Evolutionary conservation across 2,329 filamentous ascomycete species (phyloP), one percentile per base, ranked within the genome.

Genomic region (Colletotrichum chrysophilum): DNA sequence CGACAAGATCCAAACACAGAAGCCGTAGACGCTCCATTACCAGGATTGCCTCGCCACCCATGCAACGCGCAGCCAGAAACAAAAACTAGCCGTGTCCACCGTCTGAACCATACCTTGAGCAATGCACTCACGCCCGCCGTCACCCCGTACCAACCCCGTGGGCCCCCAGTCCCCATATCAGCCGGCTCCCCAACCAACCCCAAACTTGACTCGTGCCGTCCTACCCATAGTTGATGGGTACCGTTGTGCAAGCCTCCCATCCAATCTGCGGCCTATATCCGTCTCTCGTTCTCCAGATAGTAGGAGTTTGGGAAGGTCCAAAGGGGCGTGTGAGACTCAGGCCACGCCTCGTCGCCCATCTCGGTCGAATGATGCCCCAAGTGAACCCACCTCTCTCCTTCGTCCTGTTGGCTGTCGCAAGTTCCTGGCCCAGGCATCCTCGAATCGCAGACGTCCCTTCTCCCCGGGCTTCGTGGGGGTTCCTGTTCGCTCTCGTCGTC

Each of bases 311-410:
- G 61, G 12, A 58, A 65, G 61, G 52, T 14, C 32, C 48, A 28
- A 56, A 24, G 55, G 61, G 69, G 55, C 34, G 60, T 18, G 55
- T 21, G 32, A 52, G 36, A 48, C 55, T 30, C 62, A 9, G 52
- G 43, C 30, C 64, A 64, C 69, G 43, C 70, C 56, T 56, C 60
- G 34, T 52, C 56, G 60, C 61, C 68, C 72, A 38, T n/a, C 21
- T 73, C 73, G 73, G 73, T 68, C 21, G 56, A 68, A 75, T 68
- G 62, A 73, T 68, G 64, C 26, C 69, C 69, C 73, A 72, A 68
- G 32, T 55, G 55, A 58, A 36, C 56, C 62, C 73, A 48, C 61
- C 36, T 30, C 28, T 34, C 9, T 26, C 30, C 30, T 34, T 61
- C 24, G 7, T 48, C 26, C 34, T 28, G 67, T 62, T 70, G 67